Evolutionary conservation across 352 stramenopile genomes (phyloP).

Genomic region (Pythium diclinum): DNA sequence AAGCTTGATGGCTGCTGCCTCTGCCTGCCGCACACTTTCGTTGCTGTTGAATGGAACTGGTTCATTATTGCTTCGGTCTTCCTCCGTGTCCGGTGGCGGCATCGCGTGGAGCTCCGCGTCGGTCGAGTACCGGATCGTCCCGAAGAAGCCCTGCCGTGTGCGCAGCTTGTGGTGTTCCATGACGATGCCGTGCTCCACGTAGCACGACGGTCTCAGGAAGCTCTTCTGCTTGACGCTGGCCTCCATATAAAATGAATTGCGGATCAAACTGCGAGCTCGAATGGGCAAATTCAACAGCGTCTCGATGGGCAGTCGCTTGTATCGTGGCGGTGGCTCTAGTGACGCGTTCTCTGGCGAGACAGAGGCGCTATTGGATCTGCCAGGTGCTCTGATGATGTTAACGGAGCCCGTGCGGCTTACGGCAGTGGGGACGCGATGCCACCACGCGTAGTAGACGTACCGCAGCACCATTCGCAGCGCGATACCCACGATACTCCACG

Average conservation of each 20-base stretch:
- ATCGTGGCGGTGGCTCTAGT: background rate
- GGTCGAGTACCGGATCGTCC: constrained; percentile 19
- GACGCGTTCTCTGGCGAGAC: background rate
- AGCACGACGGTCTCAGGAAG: constrained; percentile 16
- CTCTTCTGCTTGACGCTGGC: background rate
- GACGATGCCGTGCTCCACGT: constrained; percentile 27
- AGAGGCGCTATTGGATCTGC: background rate
- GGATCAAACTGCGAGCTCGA: constrained; percentile 21
- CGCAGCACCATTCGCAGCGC: background rate
- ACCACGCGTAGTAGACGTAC: constrained; percentile 2
- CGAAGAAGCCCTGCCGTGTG: constrained; percentile 23
- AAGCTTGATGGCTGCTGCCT: background rate
- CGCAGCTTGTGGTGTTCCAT: constrained; percentile 22
- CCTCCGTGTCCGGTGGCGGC: background rate
- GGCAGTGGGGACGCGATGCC: background rate
- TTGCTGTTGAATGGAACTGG: background rate
- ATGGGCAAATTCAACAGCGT: constrained; percentile 23
- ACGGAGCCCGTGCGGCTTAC: background rate
- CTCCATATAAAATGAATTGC: constrained; percentile 18
- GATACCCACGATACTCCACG: constrained; percentile 11
- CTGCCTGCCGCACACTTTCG: background rate
- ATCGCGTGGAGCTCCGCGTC: constrained; percentile 17
- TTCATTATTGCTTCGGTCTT: background rate
- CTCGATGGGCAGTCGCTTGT: constrained; percentile 23
- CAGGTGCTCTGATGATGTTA: background rate